Base-by-base conservation (phyloP, 2,329 filamentous ascomycete genomes). In the Diaporthe longicolla region DNA sequence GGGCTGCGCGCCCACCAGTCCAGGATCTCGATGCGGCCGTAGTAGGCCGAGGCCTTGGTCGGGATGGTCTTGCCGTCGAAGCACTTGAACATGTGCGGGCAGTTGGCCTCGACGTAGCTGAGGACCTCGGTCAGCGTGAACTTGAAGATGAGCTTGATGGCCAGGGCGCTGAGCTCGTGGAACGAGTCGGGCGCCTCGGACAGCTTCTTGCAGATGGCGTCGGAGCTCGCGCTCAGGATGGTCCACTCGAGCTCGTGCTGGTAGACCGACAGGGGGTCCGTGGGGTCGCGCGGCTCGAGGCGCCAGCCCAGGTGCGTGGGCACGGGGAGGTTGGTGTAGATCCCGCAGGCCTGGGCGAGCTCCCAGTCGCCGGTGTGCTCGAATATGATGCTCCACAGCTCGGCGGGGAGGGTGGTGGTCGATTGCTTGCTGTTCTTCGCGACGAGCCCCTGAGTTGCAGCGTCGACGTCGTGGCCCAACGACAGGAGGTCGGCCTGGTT, bases 281-380 rank as follows among this genome's bases (percentile, higher is more conserved):
- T 86, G 15, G 89, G 87, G 52, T 89, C 84, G 52, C 89, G 88
- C 40, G 93, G 90, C 76, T 89, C 88, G 35, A 84, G 80, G 15
- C 82, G 82, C 95, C 95, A 97, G 77, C 94, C 90, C 5, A 82
- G 76, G 4, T 59, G 70, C 48, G 86, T 82, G 0, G 96, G 95
- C 75, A 92, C 90, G 1, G 91, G 89, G 8, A 98, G 85, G 72
- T 90, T 95, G 1, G 95, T 95, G 79, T 93, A 96, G 58, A 98
- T 90, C 73, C 93, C 92, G 8, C 98, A 86, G 0, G 94, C 93
- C 77, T 92, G 92, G 13, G 96, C 93, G 26, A 97, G 87, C 83
- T 98, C 96, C 96, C 96, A 98, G 82, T 98, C 96, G 57, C 91
- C 91, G 0, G 95, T 90, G 76, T 93, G 91, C 77, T 97, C 94